Conservation (phyloP, 1,284 basidiomycete species). For the Heterobasidion parviporum region DNA sequence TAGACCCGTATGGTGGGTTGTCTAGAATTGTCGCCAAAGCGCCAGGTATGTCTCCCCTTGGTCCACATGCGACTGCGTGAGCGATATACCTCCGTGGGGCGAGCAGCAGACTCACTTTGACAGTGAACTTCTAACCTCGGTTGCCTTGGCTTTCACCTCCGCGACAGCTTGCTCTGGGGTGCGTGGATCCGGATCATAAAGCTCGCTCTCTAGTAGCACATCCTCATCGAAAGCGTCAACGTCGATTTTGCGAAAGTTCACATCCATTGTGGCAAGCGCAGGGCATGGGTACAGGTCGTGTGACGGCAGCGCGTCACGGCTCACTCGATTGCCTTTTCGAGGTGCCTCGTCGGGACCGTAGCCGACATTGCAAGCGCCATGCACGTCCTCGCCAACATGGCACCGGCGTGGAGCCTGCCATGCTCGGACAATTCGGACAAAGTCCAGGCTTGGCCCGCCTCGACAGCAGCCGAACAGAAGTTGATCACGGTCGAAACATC, state of each 20-base stretch:
- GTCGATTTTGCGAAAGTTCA: slow-evolving; percentile 87
- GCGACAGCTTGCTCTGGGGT: slow-evolving; percentile 66
- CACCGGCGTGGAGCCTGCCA: no score
- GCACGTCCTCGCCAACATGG: no score
- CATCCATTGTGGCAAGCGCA: slow-evolving; percentile 50
- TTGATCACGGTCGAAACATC: no score
- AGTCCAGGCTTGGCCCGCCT: no score
- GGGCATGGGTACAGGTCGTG: background rate
- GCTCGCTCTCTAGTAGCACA: slow-evolving; percentile 73
- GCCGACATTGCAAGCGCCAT: no score
- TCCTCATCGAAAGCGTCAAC: slow-evolving; percentile 95
- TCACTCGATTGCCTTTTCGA: background rate
- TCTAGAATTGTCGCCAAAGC: slow-evolving; percentile 69
- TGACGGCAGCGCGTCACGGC: background rate
- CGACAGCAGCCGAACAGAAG: no score
- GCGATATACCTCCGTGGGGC: background rate
- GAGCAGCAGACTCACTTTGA: slow-evolving; percentile 51
- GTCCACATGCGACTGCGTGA: slow-evolving; percentile 1
- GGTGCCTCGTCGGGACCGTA: background rate
- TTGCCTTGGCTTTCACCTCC: slow-evolving; percentile 72
- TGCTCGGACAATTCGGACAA: no score
- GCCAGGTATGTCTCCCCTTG: slow-evolving; percentile 65
- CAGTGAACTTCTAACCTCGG: slow-evolving; percentile 65
- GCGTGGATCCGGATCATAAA: slow-evolving; percentile 84
- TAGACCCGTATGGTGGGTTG: slow-evolving; percentile 77